Conservation (phyloP, 2,329 filamentous ascomycete species). For the Beauveria sp. region DNA sequence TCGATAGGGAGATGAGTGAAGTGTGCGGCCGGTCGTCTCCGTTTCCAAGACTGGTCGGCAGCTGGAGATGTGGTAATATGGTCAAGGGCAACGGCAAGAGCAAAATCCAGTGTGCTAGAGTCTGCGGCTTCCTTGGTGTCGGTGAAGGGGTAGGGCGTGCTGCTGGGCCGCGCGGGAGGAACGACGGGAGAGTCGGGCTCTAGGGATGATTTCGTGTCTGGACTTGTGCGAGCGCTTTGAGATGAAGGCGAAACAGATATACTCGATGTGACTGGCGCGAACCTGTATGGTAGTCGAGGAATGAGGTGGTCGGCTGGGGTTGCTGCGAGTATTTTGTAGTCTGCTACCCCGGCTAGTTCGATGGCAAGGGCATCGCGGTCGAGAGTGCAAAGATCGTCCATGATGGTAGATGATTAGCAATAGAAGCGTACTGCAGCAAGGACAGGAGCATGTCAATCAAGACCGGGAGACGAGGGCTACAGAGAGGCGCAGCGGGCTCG, state of each 20-base stretch:
- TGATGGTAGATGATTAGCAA: not conserved
- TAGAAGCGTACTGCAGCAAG: not conserved
- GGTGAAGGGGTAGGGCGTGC: conserved; percentile 51
- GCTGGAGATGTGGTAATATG: not conserved
- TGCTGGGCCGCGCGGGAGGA: conserved; percentile 42
- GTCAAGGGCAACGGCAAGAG: conserved; percentile 19
- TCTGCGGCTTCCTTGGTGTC: conserved; percentile 25
- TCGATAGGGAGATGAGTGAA: conserved; percentile 55
- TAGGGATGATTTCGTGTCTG: conserved; percentile 1
- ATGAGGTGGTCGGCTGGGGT: not conserved
- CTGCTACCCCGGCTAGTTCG: not conserved
- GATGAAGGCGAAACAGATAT: not conserved
- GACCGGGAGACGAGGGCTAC: not conserved
- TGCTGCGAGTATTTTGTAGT: not conserved
- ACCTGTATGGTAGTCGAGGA: not conserved
- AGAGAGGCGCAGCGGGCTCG: not conserved
- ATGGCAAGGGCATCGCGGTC: not conserved
- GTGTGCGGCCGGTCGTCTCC: conserved; percentile 22
- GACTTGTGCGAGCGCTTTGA: not conserved
- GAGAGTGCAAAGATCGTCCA: not conserved
- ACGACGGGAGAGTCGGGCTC: conserved; percentile 17
- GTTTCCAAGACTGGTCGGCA: not conserved
- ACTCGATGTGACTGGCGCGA: not conserved
- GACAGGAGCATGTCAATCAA: conserved; percentile 7
- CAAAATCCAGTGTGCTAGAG: conserved; percentile 25